Conservation (phyloP, 495 filamentous ascomycete genomes). For the Penicillium macrosclerotiorum region DNA sequence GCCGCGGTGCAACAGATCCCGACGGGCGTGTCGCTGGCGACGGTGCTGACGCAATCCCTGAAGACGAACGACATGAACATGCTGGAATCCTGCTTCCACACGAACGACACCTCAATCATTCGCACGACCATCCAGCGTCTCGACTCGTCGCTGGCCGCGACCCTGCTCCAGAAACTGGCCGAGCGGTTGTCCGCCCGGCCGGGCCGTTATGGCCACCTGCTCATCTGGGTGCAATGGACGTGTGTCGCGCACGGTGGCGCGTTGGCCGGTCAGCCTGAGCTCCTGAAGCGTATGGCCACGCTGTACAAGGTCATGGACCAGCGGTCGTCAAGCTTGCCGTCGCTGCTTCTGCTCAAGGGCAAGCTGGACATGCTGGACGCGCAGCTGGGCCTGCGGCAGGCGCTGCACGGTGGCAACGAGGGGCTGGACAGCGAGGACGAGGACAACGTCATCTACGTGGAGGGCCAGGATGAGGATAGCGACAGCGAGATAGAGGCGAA, state of each 20-base stretch:
- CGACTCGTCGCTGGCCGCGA: slow-evolving; percentile 75
- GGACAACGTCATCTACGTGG: slow-evolving; percentile 81
- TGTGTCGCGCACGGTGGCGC: slow-evolving; percentile 93
- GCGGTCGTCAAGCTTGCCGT: slow-evolving; percentile 76
- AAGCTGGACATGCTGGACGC: slow-evolving; percentile 88
- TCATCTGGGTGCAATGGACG: slow-evolving; percentile 95
- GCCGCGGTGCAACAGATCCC: slow-evolving; percentile 54
- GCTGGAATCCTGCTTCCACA: slow-evolving; percentile 88
- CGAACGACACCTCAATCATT: slow-evolving; percentile 68
- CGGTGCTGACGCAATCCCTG: slow-evolving; percentile 87
- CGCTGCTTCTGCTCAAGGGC: slow-evolving; percentile 83
- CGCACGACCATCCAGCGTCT: slow-evolving; percentile 86
- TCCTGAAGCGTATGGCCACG: slow-evolving; percentile 71
- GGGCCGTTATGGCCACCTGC: slow-evolving; percentile 84
- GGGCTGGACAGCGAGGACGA: slow-evolving; percentile 64
- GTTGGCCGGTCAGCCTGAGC: slow-evolving; percentile 73
- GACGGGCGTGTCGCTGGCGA: slow-evolving; percentile 77
- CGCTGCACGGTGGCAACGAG: slow-evolving; percentile 49
- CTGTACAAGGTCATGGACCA: slow-evolving; percentile 83
- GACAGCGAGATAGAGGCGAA: slow-evolving; percentile 41
- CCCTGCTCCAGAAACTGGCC: slow-evolving; percentile 76
- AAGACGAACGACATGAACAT: slow-evolving; percentile 84
- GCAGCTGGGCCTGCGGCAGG: slow-evolving; percentile 75
- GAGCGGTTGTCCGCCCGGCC: slow-evolving; percentile 84
- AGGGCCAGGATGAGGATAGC: slow-evolving; percentile 63